Base-by-base conservation (phyloP, 495 filamentous ascomycete species). In the Aspergillus carlsbadensis region DNA sequence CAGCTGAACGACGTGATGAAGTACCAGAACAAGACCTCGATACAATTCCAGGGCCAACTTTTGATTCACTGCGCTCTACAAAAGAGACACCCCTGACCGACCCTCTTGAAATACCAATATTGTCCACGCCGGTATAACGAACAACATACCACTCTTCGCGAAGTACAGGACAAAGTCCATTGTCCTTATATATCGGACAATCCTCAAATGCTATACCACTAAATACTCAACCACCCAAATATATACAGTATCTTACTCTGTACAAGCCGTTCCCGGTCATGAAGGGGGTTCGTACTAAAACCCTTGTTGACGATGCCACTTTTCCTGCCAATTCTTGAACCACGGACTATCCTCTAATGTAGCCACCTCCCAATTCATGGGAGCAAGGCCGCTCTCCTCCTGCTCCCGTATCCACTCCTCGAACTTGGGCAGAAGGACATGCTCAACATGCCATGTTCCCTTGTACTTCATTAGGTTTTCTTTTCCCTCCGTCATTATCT, bases 291-390 rank as follows among this genome's bases (percentile, higher is more conserved):
- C 49, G 42, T 43, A 43, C 62, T 67, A 86, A 58, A 82, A 92
- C 2, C 91, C 90, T 67, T 95, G 89, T 66, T 87, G 78, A 6
- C 78, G 68, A 66, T 83, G 82, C 92, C 92, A 96, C 66, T 90
- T 95, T 65, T 86, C 85, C 73, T 86, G 78, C 92, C 92, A 96
- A 0, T 85, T 84, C 6, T 82, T 85, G 70, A 87, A 96, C 77
- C 83, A 93, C 10, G 92, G 92, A 62, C 82, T 87, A 39, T 96
- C 88, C 15, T 87, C 86, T 64, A 96, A 69, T n/a, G 92, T 96
- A 44, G 76, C 66, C 2, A 84, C 81, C 65, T 88, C 80, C 91
- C 91, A 96, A 10, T 75, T 80, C 63, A 76, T 68, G 40, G 77
- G 72, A 37, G 88, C 75, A 36, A 87, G 36, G 1, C 88, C 90